These are phyloP conservation scores for Rutstroemia sp. DNA, from an alignment of 2,329 filamentous ascomycete genomes.

Conservation along the genomic window DNA sequence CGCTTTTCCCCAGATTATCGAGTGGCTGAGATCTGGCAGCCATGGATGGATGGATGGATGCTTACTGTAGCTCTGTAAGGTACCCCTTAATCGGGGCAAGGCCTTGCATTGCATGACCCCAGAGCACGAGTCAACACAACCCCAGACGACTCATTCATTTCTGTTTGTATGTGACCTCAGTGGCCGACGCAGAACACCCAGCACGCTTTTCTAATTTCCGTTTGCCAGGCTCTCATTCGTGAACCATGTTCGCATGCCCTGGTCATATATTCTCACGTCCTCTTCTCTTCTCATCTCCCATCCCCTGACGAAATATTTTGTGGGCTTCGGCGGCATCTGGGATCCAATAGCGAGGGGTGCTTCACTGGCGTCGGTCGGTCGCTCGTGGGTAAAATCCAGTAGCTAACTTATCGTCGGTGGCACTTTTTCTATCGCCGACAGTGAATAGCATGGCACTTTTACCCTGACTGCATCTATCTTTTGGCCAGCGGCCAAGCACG, in stretches of 20 bases:
- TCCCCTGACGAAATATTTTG: background rate
- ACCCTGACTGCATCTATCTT: background rate
- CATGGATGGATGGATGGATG: too few species aligned
- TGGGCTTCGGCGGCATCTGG: background rate
- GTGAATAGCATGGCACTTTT: background rate
- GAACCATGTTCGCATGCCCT: background rate
- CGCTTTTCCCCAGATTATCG: constrained; percentile 7
- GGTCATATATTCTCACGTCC: background rate
- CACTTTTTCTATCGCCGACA: too few species aligned
- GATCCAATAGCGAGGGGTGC: background rate
- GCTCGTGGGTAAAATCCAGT: too few species aligned
- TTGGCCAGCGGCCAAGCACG: background rate
- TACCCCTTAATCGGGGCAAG: constrained; percentile 2
- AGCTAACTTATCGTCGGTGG: too few species aligned
- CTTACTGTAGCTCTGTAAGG: background rate
- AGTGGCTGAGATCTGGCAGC: constrained; percentile 4
- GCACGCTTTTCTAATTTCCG: background rate
- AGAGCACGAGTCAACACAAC: background rate
- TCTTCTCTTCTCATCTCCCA: background rate
- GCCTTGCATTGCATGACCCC: background rate
- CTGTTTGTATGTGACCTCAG: background rate
- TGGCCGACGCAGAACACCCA: background rate
- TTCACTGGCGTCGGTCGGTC: too few species aligned
- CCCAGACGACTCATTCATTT: background rate
- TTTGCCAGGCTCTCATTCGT: background rate